Conservation (phyloP, 2,329 filamentous ascomycete genomes). For the Cladosporium sp. region DNA sequence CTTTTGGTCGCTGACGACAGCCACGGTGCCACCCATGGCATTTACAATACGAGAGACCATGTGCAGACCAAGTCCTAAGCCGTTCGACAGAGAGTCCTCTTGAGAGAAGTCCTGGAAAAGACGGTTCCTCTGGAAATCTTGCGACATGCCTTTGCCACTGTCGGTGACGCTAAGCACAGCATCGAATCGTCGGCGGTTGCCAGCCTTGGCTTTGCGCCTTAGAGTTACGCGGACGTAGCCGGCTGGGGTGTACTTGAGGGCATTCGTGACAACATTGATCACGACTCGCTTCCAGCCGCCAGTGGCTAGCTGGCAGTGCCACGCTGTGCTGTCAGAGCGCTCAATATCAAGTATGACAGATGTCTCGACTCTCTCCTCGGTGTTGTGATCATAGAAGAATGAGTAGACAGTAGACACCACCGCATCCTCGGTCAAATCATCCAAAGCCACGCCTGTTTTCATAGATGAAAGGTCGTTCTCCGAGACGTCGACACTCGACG, state of each 20-base stretch:
- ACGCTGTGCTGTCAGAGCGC: background rate
- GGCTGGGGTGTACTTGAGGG: constrained; percentile 22
- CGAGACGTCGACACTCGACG: background rate
- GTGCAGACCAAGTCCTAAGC: constrained; percentile 65
- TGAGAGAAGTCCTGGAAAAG: constrained; percentile 66
- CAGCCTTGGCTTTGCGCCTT: background rate
- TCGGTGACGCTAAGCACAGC: constrained; percentile 52
- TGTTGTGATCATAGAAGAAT: background rate
- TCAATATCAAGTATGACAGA: background rate
- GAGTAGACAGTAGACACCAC: constrained; percentile 46
- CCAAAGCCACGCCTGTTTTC: constrained; percentile 41
- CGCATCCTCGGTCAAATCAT: constrained; percentile 54
- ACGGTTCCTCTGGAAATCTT: constrained; percentile 62
- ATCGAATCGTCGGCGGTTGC: background rate
- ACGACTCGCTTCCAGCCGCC: constrained; percentile 43
- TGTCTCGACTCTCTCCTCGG: background rate
- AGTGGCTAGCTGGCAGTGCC: constrained; percentile 21
- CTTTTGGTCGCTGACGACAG: constrained; percentile 26
- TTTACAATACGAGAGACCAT: constrained; percentile 62
- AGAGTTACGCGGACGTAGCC: constrained; percentile 8
- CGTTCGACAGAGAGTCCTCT: constrained; percentile 61
- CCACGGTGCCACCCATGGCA: constrained; percentile 59
- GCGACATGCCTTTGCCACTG: constrained; percentile 65
- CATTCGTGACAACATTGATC: constrained; percentile 24
- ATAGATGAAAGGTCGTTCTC: constrained; percentile 26